These are phyloP conservation scores for Dendrobium chrysotoxum DNA, from an alignment of 106 monocot genomes.

Conservation along the genomic window DNA sequence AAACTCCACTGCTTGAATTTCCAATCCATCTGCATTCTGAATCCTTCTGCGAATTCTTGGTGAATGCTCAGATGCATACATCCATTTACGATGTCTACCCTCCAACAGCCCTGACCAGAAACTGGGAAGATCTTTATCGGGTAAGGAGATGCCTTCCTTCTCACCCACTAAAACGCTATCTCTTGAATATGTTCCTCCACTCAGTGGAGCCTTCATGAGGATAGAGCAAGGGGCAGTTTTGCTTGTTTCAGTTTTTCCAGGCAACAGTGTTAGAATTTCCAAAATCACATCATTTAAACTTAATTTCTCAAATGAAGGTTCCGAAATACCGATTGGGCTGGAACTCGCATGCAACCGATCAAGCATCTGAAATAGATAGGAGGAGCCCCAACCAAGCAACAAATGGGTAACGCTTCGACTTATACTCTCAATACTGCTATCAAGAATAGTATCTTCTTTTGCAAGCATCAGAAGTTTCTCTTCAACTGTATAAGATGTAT, in stretches of 20 bases:
- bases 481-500: conserved; percentile 73
- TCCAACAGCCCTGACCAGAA: conserved; percentile 75
- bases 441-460: conserved; percentile 52
- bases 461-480: conserved; percentile 71
- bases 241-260: conserved; percentile 9
- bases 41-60: conserved; percentile 48
- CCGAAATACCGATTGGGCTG: conserved; percentile 11
- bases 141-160: conserved; percentile 27
- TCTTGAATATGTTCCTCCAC: conserved; percentile 56
- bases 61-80: conserved; percentile 33
- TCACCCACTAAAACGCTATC: conserved; percentile 49
- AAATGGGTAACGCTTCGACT: conserved; percentile 47
- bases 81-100: conserved; percentile 56
- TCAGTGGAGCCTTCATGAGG: conserved; percentile 37
- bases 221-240: conserved; percentile 7
- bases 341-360: conserved; percentile 46
- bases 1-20: conserved; percentile 18
- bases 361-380: conserved; percentile 46
- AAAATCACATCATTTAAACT: conserved; percentile 36
- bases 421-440: conserved; percentile 45
- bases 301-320: conserved; percentile 18
- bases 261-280: conserved; percentile 32
- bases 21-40: conserved; percentile 12
- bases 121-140: conserved; percentile 41
- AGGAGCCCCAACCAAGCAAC: conserved; percentile 85